A percentile compares a stretch with the other conserved stretches of the same genome.
phyloP scores from a whole-genome alignment of 371 early-diverging fungal genomes.

The Syncephalastrum monosporum region DNA sequence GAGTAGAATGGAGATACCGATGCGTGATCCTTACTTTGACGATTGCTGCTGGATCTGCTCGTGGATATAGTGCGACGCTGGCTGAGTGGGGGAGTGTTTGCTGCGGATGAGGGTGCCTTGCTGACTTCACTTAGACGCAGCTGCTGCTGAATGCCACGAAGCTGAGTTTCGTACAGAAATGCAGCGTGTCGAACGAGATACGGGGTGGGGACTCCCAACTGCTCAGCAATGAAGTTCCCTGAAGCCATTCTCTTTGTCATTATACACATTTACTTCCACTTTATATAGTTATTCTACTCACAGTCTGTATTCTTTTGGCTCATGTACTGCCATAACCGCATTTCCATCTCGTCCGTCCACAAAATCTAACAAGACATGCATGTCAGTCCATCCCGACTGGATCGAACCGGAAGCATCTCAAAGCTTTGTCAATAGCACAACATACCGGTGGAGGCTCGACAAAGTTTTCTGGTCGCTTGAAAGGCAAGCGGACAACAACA shows the following conservation, averaged over 20 bases:
- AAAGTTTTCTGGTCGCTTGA: conserved; percentile 54
- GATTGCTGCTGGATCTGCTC: background rate
- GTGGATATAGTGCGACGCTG: conserved; percentile 8
- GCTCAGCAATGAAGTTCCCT: conserved; percentile 62
- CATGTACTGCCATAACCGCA: conserved; percentile 59
- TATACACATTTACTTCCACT: background rate
- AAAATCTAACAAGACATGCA: conserved; percentile 37
- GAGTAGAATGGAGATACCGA: background rate
- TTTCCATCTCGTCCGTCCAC: conserved; percentile 70
- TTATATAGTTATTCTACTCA: conserved; percentile 14
- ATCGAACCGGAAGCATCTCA: background rate
- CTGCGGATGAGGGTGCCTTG: conserved; percentile 10
- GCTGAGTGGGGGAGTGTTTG: conserved; percentile 10
- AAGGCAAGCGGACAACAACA: conserved; percentile 60
- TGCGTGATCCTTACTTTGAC: background rate
- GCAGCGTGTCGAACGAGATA: conserved; percentile 64
- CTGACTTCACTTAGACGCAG: conserved; percentile 35
- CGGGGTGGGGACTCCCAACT: conserved; percentile 53
- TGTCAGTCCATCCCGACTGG: no score
- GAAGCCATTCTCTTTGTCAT: background rate
- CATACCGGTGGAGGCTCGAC: conserved; percentile 57
- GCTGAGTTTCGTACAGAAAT: conserved; percentile 60
- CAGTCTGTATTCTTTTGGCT: conserved; percentile 63
- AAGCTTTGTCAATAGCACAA: background rate
- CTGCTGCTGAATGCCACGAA: conserved; percentile 60